Percentiles rank a stretch among this genome's conserved stretches.
phyloP scores from a whole-genome alignment of 192 early-diverging fungal species.

The Jimgerdemannia lactiflua region DNA sequence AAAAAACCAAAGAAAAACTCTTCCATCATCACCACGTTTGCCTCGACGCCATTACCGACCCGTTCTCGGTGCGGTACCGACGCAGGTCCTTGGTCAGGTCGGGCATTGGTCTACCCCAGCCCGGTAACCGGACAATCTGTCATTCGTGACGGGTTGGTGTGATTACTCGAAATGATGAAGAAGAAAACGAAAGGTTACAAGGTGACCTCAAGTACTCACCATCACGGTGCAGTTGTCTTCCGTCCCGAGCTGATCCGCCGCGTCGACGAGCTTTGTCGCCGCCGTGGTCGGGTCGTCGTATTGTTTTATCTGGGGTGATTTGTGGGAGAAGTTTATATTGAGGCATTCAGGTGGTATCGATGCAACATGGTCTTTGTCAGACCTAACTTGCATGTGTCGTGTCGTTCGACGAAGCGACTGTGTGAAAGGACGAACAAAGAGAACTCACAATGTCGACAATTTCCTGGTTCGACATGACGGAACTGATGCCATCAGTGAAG shows the following conservation, averaged over 20 bases:
- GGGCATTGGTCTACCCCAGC: slow-evolving; percentile 62
- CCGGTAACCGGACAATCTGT: slow-evolving; percentile 66
- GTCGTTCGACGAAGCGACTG: neutral
- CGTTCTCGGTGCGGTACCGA: slow-evolving; percentile 54
- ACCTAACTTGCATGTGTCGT: too few relatives aligned
- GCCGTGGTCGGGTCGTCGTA: slow-evolving; percentile 51
- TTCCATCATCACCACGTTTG: slow-evolving; percentile 28
- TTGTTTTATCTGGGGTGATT: slow-evolving; percentile 43
- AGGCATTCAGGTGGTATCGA: too few relatives aligned
- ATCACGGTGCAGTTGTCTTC: slow-evolving; percentile 70
- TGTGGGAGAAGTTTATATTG: too few relatives aligned
- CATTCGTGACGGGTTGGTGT: neutral
- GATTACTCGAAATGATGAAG: neutral
- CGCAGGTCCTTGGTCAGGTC: slow-evolving; percentile 67
- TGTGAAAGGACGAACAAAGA: neutral
- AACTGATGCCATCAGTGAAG: slow-evolving; percentile 68
- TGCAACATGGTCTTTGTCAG: too few relatives aligned
- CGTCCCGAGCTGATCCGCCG: slow-evolving; percentile 61
- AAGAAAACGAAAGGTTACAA: neutral
- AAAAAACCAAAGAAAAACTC: neutral
- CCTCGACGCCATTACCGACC: slow-evolving; percentile 25
- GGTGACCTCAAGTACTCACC: slow-evolving; percentile 21
- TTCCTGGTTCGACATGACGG: slow-evolving; percentile 73
- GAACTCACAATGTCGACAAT: slow-evolving; percentile 59
- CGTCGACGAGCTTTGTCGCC: slow-evolving; percentile 56